Percentiles rank a stretch among this genome's conserved stretches.
Evolutionary conservation across 176 grass and related monocot species (phyloP).

Genomic region (Triticum timopheevii): DNA sequence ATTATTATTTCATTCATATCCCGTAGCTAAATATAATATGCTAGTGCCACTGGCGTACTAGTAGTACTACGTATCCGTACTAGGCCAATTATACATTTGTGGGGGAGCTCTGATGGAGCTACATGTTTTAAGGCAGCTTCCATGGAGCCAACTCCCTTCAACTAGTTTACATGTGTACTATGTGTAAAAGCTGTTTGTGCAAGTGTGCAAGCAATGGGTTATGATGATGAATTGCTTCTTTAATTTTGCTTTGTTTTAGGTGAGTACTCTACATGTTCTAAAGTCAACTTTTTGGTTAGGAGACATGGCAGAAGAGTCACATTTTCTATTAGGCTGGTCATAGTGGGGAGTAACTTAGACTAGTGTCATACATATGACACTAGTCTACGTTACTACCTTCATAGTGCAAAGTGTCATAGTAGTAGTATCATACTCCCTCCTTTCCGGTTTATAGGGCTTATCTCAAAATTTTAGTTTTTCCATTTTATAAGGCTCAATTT

Average conservation of each 20-base stretch:
- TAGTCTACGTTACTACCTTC: too few species aligned
- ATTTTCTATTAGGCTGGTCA: too few species aligned
- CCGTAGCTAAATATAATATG: constrained; percentile 14
- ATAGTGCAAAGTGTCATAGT: too few species aligned
- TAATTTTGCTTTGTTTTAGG: neutral
- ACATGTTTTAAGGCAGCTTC: constrained; percentile 94
- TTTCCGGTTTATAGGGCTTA: too few species aligned
- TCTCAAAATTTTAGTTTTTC: too few species aligned
- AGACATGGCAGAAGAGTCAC: too few species aligned
- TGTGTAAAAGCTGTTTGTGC: constrained; percentile 42
- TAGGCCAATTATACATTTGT: constrained; percentile 36
- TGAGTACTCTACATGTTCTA: constrained; percentile 60
- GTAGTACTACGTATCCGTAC: neutral
- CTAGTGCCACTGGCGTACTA: constrained; percentile 19
- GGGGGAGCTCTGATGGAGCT: constrained; percentile 58
- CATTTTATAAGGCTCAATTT: too few species aligned
- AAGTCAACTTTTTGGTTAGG: constrained; percentile 39
- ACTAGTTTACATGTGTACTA: constrained; percentile 12
- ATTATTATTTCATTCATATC: constrained; percentile 52
- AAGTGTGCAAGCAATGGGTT: constrained; percentile 47
- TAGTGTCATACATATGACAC: too few species aligned
- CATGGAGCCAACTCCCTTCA: constrained; percentile 39
- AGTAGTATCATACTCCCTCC: too few species aligned
- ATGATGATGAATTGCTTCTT: neutral
- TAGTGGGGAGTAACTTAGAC: too few species aligned